Evolutionary conservation across 1,139 yeast genomes (phyloP).

Genomic region (Magnusiomyces fungicola): DNA sequence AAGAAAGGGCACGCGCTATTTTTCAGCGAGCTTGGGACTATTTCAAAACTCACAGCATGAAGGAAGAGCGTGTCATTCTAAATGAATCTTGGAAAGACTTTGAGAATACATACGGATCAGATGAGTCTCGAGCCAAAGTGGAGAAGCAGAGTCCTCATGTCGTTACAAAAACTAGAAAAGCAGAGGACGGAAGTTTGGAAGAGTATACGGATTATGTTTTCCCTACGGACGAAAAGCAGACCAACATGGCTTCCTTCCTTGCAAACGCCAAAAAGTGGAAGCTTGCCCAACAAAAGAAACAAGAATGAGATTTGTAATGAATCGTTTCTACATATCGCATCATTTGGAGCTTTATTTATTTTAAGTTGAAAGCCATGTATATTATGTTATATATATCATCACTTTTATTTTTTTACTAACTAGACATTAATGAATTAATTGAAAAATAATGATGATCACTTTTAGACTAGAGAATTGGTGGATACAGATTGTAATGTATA

Average conservation of each 20-base stretch:
- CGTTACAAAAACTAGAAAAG: slow-evolving; percentile 41
- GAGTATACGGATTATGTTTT: slow-evolving; percentile 61
- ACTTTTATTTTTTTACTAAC: too few relatives aligned
- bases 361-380: background rate
- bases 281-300: slow-evolving; percentile 12
- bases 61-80: slow-evolving; percentile 45
- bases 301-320: background rate
- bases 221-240: slow-evolving; percentile 40
- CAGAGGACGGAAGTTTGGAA: slow-evolving; percentile 43
- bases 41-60: slow-evolving; percentile 36
- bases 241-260: slow-evolving; percentile 45
- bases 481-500: too few relatives aligned
- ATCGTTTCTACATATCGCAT: background rate
- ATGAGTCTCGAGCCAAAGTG: slow-evolving; percentile 31
- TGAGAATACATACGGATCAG: slow-evolving; percentile 57
- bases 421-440: too few relatives aligned
- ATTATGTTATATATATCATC: too few relatives aligned
- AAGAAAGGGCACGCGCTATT: slow-evolving; percentile 44
- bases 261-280: slow-evolving; percentile 61
- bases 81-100: slow-evolving; percentile 61
- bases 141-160: slow-evolving; percentile 49
- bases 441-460: too few relatives aligned
- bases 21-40: slow-evolving; percentile 49
- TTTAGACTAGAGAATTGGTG: too few relatives aligned
- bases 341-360: too few relatives aligned